Evolutionary conservation across 805 yeast species (phyloP), one percentile per base, ranked within the genome.

Genomic region (Spathaspora hagerdaliae): DNA sequence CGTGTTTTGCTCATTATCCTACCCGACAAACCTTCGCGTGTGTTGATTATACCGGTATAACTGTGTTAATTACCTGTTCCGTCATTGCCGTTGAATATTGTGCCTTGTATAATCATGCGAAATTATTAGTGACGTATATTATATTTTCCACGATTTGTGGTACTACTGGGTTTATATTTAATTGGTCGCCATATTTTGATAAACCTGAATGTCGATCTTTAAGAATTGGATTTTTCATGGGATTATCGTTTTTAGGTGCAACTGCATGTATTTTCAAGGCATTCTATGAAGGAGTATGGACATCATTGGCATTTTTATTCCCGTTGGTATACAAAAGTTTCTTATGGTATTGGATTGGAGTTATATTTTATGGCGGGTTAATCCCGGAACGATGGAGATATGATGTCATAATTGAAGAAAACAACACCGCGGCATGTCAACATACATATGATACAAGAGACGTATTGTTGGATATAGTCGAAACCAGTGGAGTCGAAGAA

Each of bases 161-260:
- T 3, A 43, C 73, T 2, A 62, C 80, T 14, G 97, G 98, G 1
- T 78, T 88, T 27, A 60, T 74, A 13, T 81, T 92, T 69, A 88
- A 94, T 46, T 92, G 98, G 96, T 81, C 90, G n/a, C 92, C 96
- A 4, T 76, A 72, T 53, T 92, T 94, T 63, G 98, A 94, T 63
- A 77, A 79, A 45, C 96, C 96, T 4, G 95, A 88, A 58, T 81
- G 88, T 50, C 75, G 96, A 50, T 82, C 85, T 5, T 66, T 88
- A 46, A 74, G 98, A 53, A 87, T 94, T 46, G 73, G 79, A 10
- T 92, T 92, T 54, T 92, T 88, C 62, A 73, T 88, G 24, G 77
- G 90, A 3, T 74, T 92, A 47, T 89, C 97, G 0, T 75, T 77
- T 2, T 70, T 88, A 44, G 98, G 98, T 2, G 73, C 77, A 11